A percentile compares a stretch with the other conserved stretches of the same genome.
Conservation (phyloP, 352 stramenopile species). For the Phytopythium chamaehyphon region DNA sequence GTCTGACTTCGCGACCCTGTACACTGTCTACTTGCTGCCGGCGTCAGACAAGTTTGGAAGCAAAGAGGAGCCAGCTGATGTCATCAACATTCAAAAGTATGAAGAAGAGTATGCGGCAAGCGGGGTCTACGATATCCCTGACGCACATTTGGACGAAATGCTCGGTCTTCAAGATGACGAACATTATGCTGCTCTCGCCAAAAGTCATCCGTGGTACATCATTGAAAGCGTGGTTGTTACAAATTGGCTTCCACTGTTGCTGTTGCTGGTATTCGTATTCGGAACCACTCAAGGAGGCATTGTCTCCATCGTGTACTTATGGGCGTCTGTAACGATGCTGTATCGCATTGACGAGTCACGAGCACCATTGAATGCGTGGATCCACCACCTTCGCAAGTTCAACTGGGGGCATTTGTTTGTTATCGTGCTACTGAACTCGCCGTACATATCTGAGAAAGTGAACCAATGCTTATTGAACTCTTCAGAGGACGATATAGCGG, state of each 20-base stretch:
- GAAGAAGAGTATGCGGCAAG: slow-evolving; percentile 5
- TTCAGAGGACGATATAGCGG: background rate
- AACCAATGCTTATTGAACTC: slow-evolving; percentile 38
- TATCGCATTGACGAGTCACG: slow-evolving; percentile 74
- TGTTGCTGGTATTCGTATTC: slow-evolving; percentile 72
- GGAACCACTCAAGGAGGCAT: slow-evolving; percentile 65
- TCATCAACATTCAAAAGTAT: slow-evolving; percentile 17
- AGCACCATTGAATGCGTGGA: slow-evolving; percentile 49
- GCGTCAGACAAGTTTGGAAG: slow-evolving; percentile 38
- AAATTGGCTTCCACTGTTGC: slow-evolving; percentile 60
- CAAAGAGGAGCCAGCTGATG: slow-evolving; percentile 15
- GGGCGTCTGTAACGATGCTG: slow-evolving; percentile 63
- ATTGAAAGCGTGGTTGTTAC: slow-evolving; percentile 60
- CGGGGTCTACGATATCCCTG: slow-evolving; percentile 11
- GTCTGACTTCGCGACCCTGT: slow-evolving; percentile 64
- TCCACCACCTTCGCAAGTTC: slow-evolving; percentile 72
- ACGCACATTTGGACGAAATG: slow-evolving; percentile 3
- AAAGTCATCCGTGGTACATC: slow-evolving; percentile 66
- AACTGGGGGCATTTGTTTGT: slow-evolving; percentile 83
- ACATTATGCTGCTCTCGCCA: slow-evolving; percentile 47
- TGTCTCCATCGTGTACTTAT: slow-evolving; percentile 75
- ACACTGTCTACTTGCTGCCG: slow-evolving; percentile 68
- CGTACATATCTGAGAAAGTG: slow-evolving; percentile 50
- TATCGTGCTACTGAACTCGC: slow-evolving; percentile 65
- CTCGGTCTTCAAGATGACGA: slow-evolving; percentile 14